Evolutionary conservation across 176 grass and related monocot species (phyloP).

Genomic region (Oryza meyeriana): DNA sequence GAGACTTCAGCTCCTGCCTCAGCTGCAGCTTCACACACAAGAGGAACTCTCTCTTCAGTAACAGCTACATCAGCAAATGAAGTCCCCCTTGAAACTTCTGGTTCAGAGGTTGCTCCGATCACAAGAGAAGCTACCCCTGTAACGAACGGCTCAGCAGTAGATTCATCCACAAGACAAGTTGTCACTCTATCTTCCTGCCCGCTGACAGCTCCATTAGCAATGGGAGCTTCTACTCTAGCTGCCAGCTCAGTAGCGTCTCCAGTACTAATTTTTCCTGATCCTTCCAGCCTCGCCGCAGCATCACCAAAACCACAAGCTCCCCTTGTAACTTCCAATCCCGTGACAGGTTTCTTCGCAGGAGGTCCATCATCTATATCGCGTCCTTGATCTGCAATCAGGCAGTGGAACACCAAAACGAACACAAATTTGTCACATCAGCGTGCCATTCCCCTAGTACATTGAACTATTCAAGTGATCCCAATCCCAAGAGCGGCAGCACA

Average conservation of each 20-base stretch:
- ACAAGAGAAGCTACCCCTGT: neutral
- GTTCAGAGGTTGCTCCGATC: neutral
- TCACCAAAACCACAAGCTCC: neutral
- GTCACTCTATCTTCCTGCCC: neutral
- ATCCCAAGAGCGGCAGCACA: neutral
- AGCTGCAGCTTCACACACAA: neutral
- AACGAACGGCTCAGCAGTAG: neutral
- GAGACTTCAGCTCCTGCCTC: neutral
- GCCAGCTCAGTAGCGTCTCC: neutral
- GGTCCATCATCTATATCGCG: neutral
- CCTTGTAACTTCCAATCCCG: neutral
- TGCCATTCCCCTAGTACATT: neutral
- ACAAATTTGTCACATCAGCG: neutral
- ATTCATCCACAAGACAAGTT: constrained; percentile 3
- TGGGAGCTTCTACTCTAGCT: neutral
- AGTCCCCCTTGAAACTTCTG: neutral
- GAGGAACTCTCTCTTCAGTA: neutral
- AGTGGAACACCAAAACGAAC: neutral
- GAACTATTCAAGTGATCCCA: neutral
- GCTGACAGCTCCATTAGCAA: neutral
- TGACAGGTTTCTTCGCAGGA: neutral
- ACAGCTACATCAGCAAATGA: neutral
- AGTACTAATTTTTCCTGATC: neutral
- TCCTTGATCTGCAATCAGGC: constrained; percentile 27
- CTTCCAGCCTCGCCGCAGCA: neutral